A percentile compares a stretch with the other conserved stretches of the same genome.
Evolutionary conservation across 2,329 filamentous ascomycete species (phyloP).

Genomic region (Colletotrichum spinosum): DNA sequence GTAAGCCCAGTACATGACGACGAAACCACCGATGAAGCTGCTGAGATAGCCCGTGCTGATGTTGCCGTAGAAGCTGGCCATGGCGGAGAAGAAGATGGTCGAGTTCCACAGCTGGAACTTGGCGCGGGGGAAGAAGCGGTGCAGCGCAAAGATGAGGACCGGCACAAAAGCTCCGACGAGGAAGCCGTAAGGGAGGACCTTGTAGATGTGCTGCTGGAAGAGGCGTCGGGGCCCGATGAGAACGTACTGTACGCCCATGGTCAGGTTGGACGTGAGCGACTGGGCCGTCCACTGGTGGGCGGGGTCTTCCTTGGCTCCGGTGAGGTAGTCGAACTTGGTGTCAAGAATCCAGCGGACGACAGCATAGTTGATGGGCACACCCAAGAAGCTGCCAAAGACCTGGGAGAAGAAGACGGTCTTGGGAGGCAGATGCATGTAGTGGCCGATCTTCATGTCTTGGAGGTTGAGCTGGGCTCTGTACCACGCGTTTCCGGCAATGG

Average conservation of each 20-base stretch:
- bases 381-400: conserved; percentile 68
- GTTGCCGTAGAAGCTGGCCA: conserved; percentile 70
- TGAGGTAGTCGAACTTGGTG: conserved; percentile 66
- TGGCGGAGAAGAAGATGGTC: conserved; percentile 70
- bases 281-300: conserved; percentile 73
- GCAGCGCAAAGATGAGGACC: conserved; percentile 60
- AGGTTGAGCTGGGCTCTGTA: conserved; percentile 68
- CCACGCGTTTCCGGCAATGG: conserved; percentile 72
- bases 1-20: conserved; percentile 71
- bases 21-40: conserved; percentile 68
- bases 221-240: conserved; percentile 58
- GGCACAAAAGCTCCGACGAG: conserved; percentile 61
- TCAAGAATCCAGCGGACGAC: conserved; percentile 70
- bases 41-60: conserved; percentile 69
- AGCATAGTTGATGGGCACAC: conserved; percentile 71
- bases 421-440: conserved; percentile 67
- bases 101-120: conserved; percentile 70
- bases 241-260: conserved; percentile 69
- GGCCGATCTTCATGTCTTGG: conserved; percentile 61
- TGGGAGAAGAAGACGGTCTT: conserved; percentile 71
- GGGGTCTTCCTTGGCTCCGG: conserved; percentile 62
- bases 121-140: conserved; percentile 62
- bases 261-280: conserved; percentile 60
- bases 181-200: conserved; percentile 64
- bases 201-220: conserved; percentile 61